Evolutionary conservation across 2,329 filamentous ascomycete species (phyloP).

Genomic region (Colletotrichum sp.): DNA sequence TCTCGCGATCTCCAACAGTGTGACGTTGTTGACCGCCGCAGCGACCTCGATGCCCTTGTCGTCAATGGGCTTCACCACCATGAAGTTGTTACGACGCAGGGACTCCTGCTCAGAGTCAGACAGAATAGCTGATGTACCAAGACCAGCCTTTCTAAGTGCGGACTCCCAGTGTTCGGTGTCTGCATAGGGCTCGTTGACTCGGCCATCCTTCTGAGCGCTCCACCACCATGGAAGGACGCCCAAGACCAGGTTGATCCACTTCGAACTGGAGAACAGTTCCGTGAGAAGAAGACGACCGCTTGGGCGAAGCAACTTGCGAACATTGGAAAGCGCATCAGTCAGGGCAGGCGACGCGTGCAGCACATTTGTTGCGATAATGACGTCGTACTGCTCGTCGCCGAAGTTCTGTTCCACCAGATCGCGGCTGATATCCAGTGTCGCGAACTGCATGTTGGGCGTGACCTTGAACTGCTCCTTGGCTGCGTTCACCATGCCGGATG

Average conservation of each 20-base stretch:
- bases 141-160: neutral
- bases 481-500: neutral
- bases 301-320: neutral
- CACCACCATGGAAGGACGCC: slow-evolving; percentile 25
- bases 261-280: slow-evolving; percentile 27
- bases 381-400: slow-evolving; percentile 33
- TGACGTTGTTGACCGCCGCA: neutral
- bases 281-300: slow-evolving; percentile 24
- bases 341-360: slow-evolving; percentile 38
- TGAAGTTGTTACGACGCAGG: neutral
- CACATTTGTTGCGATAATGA: slow-evolving; percentile 41
- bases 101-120: neutral
- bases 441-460: neutral
- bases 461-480: neutral
- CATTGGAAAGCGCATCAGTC: neutral
- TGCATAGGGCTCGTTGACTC: slow-evolving; percentile 29
- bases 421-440: neutral
- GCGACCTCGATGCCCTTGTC: neutral
- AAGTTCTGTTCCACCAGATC: neutral
- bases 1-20: neutral
- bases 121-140: neutral
- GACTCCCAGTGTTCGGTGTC: neutral
- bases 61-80: neutral
- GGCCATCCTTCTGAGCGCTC: slow-evolving; percentile 30
- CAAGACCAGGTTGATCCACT: slow-evolving; percentile 32